phyloP scores from a whole-genome alignment of 129 eudicot genomes.

The Mikania micrantha region DNA sequence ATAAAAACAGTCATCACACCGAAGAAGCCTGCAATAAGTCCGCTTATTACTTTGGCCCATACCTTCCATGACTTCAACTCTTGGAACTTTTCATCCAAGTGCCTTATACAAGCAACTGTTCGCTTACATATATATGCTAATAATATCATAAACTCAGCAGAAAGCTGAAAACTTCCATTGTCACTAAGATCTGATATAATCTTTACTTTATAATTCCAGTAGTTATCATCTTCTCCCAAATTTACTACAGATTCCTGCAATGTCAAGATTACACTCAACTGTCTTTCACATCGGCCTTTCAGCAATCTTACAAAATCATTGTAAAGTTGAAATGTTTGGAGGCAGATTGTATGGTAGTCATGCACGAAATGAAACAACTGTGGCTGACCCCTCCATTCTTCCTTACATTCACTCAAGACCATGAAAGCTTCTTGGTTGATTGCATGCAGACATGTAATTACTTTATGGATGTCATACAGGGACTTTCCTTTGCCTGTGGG shows the following conservation, averaged over 20 bases:
- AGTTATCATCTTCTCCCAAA: neutral
- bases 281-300: neutral
- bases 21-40: neutral
- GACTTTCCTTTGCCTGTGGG: neutral
- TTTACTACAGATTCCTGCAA: neutral
- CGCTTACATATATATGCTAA: no score
- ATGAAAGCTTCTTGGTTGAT: neutral
- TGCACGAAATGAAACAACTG: neutral
- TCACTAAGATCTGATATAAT: no score
- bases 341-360: neutral
- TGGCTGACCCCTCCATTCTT: neutral
- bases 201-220: neutral
- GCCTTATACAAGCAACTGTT: no score
- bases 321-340: neutral
- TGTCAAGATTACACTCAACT: neutral
- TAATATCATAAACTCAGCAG: no score
- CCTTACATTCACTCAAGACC: neutral
- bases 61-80: slow-evolving; percentile 3
- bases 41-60: neutral
- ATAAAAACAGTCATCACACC: neutral
- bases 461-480: neutral
- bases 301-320: neutral
- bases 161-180: no score
- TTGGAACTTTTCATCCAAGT: neutral
- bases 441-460: neutral